Percentiles rank a stretch among this genome's conserved stretches.
These are phyloP conservation scores for Umbilicaria muhlenbergii DNA, from an alignment of 495 filamentous ascomycete species.

Conservation along the genomic window DNA sequence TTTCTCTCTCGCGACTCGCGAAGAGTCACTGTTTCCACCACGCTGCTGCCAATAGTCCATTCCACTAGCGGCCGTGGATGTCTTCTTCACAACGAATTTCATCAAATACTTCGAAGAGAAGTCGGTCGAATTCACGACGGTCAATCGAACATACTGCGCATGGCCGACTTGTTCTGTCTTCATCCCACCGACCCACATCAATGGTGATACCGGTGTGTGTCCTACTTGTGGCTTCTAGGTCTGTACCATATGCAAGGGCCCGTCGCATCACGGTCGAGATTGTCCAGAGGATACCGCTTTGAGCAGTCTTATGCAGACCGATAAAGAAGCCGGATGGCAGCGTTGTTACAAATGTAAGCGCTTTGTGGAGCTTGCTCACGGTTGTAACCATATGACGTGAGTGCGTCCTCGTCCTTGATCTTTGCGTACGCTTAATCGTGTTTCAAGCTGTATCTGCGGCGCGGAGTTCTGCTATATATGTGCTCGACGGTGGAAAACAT, in stretches of 20 bases:
- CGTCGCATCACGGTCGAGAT: background rate
- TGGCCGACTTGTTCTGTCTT: background rate
- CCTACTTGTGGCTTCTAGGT: constrained; percentile 21
- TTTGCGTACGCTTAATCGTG: background rate
- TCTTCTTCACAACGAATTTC: background rate
- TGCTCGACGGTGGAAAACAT: background rate
- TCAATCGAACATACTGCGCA: constrained; percentile 33
- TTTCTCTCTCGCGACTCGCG: background rate
- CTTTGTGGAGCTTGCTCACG: background rate
- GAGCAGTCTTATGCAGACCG: background rate
- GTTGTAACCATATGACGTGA: constrained; percentile 6
- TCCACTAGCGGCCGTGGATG: background rate
- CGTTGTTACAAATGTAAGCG: constrained; percentile 2
- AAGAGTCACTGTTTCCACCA: background rate
- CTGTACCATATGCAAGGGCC: constrained; percentile 24
- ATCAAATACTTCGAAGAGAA: background rate
- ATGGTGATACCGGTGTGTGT: constrained; percentile 24
- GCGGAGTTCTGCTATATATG: constrained; percentile 2
- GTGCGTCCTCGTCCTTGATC: background rate
- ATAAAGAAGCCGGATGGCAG: background rate
- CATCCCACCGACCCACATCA: constrained; percentile 9
- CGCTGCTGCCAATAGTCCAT: background rate
- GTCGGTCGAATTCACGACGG: constrained; percentile 12
- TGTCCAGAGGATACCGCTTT: background rate
- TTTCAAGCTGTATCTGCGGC: constrained; percentile 1